Evolutionary conservation across 2,329 filamentous ascomycete genomes (phyloP).

Genomic region (Graphilbum sp.): DNA sequence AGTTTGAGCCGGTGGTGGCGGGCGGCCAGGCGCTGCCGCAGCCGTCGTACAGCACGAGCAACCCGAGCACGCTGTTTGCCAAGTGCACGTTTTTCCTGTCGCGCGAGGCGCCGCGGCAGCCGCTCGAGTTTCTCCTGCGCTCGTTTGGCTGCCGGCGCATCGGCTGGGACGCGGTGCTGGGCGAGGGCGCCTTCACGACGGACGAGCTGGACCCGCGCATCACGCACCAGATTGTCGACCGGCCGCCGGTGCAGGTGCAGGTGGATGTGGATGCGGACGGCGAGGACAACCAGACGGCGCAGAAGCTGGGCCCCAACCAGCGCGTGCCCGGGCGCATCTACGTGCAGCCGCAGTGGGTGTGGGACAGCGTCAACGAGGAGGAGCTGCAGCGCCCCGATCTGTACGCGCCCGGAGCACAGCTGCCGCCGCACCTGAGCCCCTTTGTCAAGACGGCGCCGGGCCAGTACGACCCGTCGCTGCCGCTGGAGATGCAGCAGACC

Average conservation of each 20-base stretch:
- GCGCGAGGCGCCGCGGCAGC: constrained; percentile 77
- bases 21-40: constrained; percentile 78
- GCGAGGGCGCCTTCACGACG: constrained; percentile 82
- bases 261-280: constrained; percentile 22
- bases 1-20: constrained; percentile 70
- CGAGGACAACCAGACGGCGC: constrained; percentile 46
- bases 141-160: constrained; percentile 92
- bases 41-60: constrained; percentile 48
- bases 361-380: constrained; percentile 90
- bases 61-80: constrained; percentile 64
- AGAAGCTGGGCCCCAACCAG: constrained; percentile 43
- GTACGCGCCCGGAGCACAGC: constrained; percentile 75
- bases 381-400: constrained; percentile 73
- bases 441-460: constrained; percentile 82
- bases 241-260: constrained; percentile 54
- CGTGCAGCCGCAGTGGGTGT: constrained; percentile 95
- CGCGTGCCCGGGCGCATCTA: constrained; percentile 86
- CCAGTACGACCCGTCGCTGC: constrained; percentile 77
- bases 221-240: constrained; percentile 91
- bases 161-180: constrained; percentile 83
- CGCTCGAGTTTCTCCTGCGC: constrained; percentile 83
- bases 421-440: constrained; percentile 89
- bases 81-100: constrained; percentile 86
- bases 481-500: constrained; percentile 73
- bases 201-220: constrained; percentile 78